Conservation (phyloP, 306 rosid species). For the Echinosophora koreensis region DNA sequence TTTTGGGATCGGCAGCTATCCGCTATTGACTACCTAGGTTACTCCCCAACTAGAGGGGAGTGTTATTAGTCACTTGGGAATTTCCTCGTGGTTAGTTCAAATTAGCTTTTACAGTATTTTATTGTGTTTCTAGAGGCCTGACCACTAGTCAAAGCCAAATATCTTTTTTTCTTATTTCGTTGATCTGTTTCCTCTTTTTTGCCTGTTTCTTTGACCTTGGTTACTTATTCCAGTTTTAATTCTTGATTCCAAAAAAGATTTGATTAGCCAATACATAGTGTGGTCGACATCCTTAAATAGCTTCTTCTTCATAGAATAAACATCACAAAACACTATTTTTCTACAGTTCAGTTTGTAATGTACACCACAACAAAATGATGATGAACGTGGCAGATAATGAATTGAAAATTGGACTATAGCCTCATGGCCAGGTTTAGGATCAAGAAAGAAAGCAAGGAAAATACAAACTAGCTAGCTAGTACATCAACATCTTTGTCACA, state of each 20-base stretch:
- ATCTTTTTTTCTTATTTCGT: neutral
- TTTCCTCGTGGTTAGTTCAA: too few relatives aligned
- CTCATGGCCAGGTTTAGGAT: neutral
- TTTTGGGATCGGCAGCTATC: too few relatives aligned
- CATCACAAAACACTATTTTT: neutral
- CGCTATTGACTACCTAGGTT: too few relatives aligned
- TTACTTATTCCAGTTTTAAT: neutral
- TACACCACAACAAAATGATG: conserved; percentile 24
- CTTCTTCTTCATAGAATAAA: neutral
- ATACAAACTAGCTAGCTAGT: conserved; percentile 21
- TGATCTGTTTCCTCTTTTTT: neutral
- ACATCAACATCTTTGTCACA: conserved; percentile 16
- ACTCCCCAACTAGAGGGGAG: neutral
- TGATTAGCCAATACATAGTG: neutral
- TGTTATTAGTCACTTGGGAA: neutral
- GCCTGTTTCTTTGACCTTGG: too few relatives aligned
- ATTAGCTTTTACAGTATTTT: neutral
- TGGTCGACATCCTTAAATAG: neutral
- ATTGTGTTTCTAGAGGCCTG: neutral
- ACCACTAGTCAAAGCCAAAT: neutral
- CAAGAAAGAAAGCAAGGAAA: conserved; percentile 37
- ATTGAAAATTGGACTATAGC: conserved; percentile 25
- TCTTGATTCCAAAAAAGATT: neutral
- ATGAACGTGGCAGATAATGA: neutral
- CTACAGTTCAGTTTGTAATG: neutral